Base-by-base conservation (phyloP, 2,329 filamentous ascomycete genomes). In the Graphiopsis chlorocephala region DNA sequence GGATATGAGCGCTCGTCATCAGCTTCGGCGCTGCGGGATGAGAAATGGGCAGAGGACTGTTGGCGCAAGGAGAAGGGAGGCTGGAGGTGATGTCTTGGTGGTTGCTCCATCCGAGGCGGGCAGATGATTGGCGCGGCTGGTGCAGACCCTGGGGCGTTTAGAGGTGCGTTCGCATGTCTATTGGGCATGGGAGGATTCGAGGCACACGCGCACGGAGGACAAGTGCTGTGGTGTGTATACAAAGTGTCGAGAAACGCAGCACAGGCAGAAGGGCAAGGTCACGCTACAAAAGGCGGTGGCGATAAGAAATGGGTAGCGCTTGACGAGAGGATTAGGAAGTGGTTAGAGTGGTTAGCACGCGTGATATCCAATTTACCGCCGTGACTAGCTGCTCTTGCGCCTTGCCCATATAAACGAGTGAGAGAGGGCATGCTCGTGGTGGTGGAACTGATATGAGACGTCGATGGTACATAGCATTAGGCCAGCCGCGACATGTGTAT, bases 1-100 rank as follows among this genome's bases (percentile, higher is more conserved):
- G 56, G 28, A 15, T 65, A 65, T 17, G 65, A 67, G 25, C 77
- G 77, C 72, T 80, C 78, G 73, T 80, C 79, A 70, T 81, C 78
- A 67, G 78, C 78, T 53, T 67, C 77, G 75, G 78, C 78, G 68
- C 76, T 77, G 63, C 72, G 75, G 56, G 75, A 76, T 15, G 73
- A 75, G 31, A 72, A 42, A 20, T 61, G 58, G 20, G 53, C 56
- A 14, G 70, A 56, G 15, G 55, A n/a, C 38, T 55, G 63, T 52
- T 64, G 61, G 50, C 56, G 55, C 20, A 50, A 53, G 31, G 53
- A 29, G 25, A 28, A 17, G 33, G 59, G 50, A 33, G 23, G 64
- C 15, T 57, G 64, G 59, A 63, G 55, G 28, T 63, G 64, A 56
- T 57, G 63, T 60, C 26, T n/a, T 38, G 47, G 50, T 20, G 48